Base-by-base conservation (phyloP, 2,329 filamentous ascomycete species). In the Fusarium continuum region DNA sequence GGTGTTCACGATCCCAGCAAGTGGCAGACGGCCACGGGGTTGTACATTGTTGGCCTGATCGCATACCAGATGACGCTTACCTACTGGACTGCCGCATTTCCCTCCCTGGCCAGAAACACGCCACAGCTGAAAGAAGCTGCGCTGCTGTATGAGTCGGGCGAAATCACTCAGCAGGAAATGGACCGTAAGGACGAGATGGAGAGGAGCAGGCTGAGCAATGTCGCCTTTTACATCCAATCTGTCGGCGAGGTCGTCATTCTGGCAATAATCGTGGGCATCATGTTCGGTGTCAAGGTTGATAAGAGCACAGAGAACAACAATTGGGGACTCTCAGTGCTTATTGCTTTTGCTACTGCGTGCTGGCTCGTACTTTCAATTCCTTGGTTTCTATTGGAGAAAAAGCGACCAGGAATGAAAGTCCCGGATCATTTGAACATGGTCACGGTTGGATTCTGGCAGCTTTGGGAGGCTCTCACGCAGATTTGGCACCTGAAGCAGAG, bases 41-140 rank as follows among this genome's bases (percentile, higher is more conserved):
- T 91, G 14, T 91, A 91, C 71, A 87, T 90, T 51, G 82, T 89
- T 14, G 88, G 87, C 3, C 72, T 90, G 35, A 87, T 91, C 61
- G 83, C 83, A 2, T 90, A 90, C 65, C 87, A 90, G 73, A 83
- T 88, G 3, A 88, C 85, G 0, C 76, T 90, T 43, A 90, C 88
- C 0, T 90, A 89, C 72, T 90, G 87, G 86, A 88, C 86, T 0
- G 87, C 88, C 0, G 86, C 88, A 0, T 79, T 79, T 36, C 77
- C 77, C 1, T 71, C 72, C 8, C 70, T 79, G 17, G 77, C 77
- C 3, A 74, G 77, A 32, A 78, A 77, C 31, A 73, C 73, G 6
- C 65, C 71, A 1, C 64, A 69, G n/a, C 53, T 78, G 39, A 74
- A 68, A 50, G 75, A 76, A 20, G 70, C 75, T 3, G 71, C 70